Evolutionary conservation across 176 grass and related monocot species (phyloP).

Genomic region (Oryza rufipogon): DNA sequence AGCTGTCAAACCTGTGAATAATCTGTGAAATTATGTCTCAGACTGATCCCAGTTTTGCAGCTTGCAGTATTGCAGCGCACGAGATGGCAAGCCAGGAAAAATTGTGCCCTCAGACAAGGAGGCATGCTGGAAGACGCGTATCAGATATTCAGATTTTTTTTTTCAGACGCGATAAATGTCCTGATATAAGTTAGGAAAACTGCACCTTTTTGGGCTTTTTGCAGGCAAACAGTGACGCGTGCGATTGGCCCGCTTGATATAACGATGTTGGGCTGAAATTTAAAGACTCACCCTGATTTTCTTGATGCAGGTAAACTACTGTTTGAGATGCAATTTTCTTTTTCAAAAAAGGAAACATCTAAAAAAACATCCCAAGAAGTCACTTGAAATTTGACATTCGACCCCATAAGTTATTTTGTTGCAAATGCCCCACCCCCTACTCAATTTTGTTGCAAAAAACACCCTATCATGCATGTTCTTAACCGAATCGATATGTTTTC

Average conservation of each 20-base stretch:
- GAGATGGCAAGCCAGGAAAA: not conserved
- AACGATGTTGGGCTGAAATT: not conserved
- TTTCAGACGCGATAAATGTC: not conserved
- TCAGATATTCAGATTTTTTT: not conserved
- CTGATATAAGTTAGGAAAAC: not conserved
- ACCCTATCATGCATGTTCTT: no score
- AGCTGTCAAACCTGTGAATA: not conserved
- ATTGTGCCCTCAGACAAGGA: not conserved
- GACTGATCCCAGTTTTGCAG: not conserved
- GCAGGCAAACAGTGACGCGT: not conserved
- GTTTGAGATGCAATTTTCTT: no score
- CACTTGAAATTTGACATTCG: no score
- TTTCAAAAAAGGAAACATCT: no score
- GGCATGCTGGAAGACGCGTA: not conserved
- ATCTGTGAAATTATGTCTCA: not conserved
- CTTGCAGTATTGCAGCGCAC: not conserved
- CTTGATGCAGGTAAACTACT: no score
- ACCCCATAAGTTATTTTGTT: no score
- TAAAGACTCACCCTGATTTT: not conserved
- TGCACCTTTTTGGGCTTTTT: not conserved
- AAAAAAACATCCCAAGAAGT: no score
- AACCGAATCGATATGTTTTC: no score
- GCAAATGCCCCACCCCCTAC: no score
- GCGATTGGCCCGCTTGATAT: not conserved
- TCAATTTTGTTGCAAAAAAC: no score